phyloP scores from a whole-genome alignment of 352 stramenopile species.

The Globisporangium echinulatum region DNA sequence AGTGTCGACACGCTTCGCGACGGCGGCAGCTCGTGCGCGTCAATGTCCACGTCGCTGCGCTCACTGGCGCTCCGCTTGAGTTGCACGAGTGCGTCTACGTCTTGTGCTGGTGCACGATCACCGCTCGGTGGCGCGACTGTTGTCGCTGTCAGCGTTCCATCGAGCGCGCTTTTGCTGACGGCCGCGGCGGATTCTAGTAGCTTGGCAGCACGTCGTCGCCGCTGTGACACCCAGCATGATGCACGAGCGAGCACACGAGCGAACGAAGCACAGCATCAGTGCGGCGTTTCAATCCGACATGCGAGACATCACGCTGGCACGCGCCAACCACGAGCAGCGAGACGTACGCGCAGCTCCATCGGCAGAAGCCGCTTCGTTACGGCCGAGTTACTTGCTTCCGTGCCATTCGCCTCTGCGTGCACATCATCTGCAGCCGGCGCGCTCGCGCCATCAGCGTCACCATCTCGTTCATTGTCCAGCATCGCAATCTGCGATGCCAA shows the following conservation, averaged over 20 bases:
- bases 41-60: not conserved
- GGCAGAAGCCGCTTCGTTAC: slow-evolving; percentile 61
- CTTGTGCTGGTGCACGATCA: not conserved
- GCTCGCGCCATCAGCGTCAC: too few relatives aligned
- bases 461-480: too few relatives aligned
- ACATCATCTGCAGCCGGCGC: too few relatives aligned
- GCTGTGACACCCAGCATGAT: slow-evolving; percentile 17
- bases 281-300: not conserved
- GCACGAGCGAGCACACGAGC: not conserved
- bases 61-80: not conserved
- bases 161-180: not conserved
- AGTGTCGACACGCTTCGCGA: slow-evolving; percentile 3
- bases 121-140: too few relatives aligned
- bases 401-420: too few relatives aligned
- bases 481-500: too few relatives aligned
- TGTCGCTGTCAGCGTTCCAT: not conserved
- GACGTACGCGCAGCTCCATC: slow-evolving; percentile 62
- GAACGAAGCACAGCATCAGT: not conserved
- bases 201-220: slow-evolving; percentile 55
- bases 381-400: not conserved
- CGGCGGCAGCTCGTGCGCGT: slow-evolving; percentile 6
- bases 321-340: not conserved
- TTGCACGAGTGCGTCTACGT: not conserved
- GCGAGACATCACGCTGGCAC: not conserved
- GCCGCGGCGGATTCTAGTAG: slow-evolving; percentile 20